Percentiles rank a stretch among this genome's conserved stretches.
phyloP scores from a whole-genome alignment of 441 rosid species.

The Codiaeum variegatum region DNA sequence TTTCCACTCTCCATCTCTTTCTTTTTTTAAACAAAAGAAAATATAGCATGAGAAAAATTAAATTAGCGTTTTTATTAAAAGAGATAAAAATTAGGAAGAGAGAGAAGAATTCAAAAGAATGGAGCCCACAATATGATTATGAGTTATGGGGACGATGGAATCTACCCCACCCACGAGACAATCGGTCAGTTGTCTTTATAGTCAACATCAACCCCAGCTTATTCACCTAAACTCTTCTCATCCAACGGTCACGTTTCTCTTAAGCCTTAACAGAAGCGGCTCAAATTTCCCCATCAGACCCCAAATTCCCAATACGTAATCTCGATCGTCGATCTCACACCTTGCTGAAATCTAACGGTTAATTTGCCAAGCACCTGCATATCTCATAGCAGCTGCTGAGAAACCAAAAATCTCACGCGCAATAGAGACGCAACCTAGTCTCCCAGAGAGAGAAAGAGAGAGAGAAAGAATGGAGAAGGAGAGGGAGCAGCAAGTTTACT shows the following conservation, averaged over 20 bases:
- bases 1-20: too few relatives aligned
- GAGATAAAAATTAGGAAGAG: too few relatives aligned
- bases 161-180: not conserved
- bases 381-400: slow-evolving; percentile 21
- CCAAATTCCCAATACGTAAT: slow-evolving; percentile 16
- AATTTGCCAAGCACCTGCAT: slow-evolving; percentile 10
- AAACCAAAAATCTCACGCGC: not conserved
- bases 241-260: slow-evolving; percentile 31
- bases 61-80: too few relatives aligned
- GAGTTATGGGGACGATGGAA: not conserved
- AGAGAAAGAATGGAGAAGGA: slow-evolving; percentile 53
- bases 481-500: slow-evolving; percentile 76
- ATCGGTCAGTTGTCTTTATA: not conserved
- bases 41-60: too few relatives aligned
- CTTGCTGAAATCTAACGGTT: slow-evolving; percentile 31
- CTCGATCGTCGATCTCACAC: slow-evolving; percentile 22
- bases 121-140: not conserved
- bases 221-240: slow-evolving; percentile 1
- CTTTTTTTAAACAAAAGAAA: too few relatives aligned
- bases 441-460: slow-evolving; percentile 7
- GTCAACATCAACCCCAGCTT: slow-evolving; percentile 20
- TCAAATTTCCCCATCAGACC: slow-evolving; percentile 9
- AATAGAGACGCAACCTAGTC: not conserved
- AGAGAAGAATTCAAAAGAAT: not conserved
- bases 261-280: not conserved